Evolutionary conservation across 495 filamentous ascomycete species (phyloP).

Genomic region (Aspergillus heteromorphus): DNA sequence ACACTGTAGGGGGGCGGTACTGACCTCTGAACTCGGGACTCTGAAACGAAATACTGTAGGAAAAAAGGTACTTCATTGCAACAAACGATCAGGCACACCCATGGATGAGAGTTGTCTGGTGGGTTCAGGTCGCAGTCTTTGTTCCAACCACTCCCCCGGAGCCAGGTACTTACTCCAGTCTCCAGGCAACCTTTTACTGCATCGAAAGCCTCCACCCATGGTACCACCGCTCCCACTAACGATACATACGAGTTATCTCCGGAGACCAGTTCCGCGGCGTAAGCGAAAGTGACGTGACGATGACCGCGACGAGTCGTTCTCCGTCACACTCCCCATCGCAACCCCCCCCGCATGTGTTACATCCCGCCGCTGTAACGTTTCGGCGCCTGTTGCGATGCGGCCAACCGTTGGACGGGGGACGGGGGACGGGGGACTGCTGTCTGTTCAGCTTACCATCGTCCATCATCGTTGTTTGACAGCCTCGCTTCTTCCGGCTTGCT

Average conservation of each 20-base stretch:
- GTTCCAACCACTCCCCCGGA: neutral
- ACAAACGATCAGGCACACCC: neutral
- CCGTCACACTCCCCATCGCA: neutral
- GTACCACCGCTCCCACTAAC: neutral
- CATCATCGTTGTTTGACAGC: neutral
- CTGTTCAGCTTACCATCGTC: neutral
- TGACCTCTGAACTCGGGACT: no score
- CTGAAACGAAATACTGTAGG: no score
- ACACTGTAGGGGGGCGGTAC: neutral
- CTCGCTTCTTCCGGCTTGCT: no score
- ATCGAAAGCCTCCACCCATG: neutral
- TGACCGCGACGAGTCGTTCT: neutral
- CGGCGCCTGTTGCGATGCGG: neutral
- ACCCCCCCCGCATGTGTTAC: neutral
- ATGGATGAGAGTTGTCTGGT: neutral
- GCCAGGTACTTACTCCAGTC: no score
- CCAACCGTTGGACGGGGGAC: no score
- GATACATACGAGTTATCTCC: neutral
- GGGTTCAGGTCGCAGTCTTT: neutral
- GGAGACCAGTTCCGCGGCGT: conserved; percentile 3
- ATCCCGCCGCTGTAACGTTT: neutral
- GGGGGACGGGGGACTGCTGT: no score
- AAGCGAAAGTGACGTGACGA: conserved; percentile 5
- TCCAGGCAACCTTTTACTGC: neutral
- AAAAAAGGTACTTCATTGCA: neutral